These are phyloP conservation scores for Bondarzewia mesenterica DNA, from an alignment of 1,284 basidiomycete genomes.

Conservation along the genomic window DNA sequence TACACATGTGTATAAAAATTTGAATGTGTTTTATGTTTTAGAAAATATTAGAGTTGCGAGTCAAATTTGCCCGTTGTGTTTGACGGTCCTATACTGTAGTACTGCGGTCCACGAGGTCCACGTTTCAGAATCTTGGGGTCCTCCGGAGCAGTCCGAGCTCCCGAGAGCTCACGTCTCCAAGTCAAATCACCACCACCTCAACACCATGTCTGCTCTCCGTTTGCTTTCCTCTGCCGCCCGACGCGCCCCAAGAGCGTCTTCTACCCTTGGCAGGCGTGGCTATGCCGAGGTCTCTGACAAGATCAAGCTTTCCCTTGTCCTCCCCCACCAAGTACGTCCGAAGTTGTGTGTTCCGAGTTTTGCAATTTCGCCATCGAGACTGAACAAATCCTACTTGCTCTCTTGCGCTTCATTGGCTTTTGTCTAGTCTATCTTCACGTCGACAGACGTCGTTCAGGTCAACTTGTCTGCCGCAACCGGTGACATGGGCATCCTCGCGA, in stretches of 20 bases:
- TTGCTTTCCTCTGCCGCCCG: conserved; percentile 56
- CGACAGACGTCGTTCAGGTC: conserved; percentile 86
- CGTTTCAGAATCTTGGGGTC: not conserved
- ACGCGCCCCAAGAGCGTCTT: conserved; percentile 45
- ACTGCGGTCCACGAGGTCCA: not conserved
- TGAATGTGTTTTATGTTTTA: too few species aligned
- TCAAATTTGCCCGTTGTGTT: too few species aligned
- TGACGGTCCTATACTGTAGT: too few species aligned
- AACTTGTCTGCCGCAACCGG: conserved; percentile 91
- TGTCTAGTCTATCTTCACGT: conserved; percentile 76
- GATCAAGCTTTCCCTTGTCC: conserved; percentile 82
- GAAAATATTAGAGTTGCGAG: too few species aligned
- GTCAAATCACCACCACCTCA: not conserved
- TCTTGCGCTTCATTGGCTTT: conserved; percentile 10
- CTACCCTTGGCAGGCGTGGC: conserved; percentile 55
- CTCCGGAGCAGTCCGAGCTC: not conserved
- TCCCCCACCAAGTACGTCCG: conserved; percentile 83
- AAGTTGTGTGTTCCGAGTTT: not conserved
- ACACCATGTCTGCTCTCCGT: conserved; percentile 70
- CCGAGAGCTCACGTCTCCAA: not conserved
- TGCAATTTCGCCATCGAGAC: not conserved
- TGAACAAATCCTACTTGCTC: not conserved
- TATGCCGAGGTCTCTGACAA: conserved; percentile 87
- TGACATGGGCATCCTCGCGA: conserved; percentile 97
- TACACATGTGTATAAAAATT: too few species aligned